Conservation (phyloP, 805 yeast species). For the Blastobotrys attinorum region DNA sequence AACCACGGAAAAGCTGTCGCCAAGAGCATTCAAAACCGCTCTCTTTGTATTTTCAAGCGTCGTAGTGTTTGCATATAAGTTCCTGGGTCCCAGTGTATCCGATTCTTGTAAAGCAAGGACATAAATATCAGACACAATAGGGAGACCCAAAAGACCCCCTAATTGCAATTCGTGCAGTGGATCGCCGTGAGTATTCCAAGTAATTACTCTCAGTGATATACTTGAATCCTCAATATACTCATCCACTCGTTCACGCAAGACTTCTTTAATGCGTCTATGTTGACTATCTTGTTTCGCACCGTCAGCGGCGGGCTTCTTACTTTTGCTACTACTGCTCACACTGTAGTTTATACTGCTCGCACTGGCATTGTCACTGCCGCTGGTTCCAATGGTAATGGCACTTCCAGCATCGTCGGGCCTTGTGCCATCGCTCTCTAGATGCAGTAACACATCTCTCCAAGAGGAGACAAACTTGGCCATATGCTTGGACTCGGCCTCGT, state of each 20-base stretch:
- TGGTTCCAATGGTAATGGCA: too few species aligned
- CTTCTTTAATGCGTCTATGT: neutral
- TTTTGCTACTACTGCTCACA: too few species aligned
- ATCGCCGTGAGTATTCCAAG: slow-evolving; percentile 29
- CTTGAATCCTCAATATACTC: slow-evolving; percentile 13
- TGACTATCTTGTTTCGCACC: too few species aligned
- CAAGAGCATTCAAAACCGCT: slow-evolving; percentile 20
- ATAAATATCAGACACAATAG: slow-evolving; percentile 25
- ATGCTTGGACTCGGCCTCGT: slow-evolving; percentile 5
- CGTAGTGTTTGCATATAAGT: slow-evolving; percentile 26
- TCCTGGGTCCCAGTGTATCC: slow-evolving; percentile 35
- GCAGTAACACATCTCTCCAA: slow-evolving; percentile 25
- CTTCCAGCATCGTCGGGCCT: too few species aligned
- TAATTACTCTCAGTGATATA: slow-evolving; percentile 19
- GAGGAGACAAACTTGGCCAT: slow-evolving; percentile 24
- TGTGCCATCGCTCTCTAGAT: slow-evolving; percentile 7
- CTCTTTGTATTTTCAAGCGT: slow-evolving; percentile 23
- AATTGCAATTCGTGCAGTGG: slow-evolving; percentile 17
- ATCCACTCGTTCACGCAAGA: neutral
- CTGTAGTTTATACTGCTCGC: too few species aligned
- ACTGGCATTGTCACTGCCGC: too few species aligned
- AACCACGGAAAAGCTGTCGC: slow-evolving; percentile 29
- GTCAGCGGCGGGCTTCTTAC: too few species aligned
- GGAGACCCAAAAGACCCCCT: slow-evolving; percentile 14
- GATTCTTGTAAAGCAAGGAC: slow-evolving; percentile 45